These are phyloP conservation scores for Cryptococcus jaspeensis DNA, from an alignment of 1,284 basidiomycete genomes.

Conservation along the genomic window DNA sequence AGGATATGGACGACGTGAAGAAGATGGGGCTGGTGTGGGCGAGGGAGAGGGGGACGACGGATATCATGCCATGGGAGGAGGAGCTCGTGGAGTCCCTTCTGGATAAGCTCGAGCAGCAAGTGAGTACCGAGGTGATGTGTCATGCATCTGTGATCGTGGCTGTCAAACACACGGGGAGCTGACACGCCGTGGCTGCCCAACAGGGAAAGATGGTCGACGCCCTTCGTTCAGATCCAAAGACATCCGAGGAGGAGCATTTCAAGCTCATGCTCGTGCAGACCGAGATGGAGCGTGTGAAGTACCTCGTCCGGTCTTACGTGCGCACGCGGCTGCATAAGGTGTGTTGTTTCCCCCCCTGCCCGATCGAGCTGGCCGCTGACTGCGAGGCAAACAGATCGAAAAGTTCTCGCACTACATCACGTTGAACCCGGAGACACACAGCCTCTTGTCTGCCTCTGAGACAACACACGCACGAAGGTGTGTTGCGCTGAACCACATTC, in stretches of 20 bases:
- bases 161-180: background rate
- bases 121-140: too few species aligned
- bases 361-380: background rate
- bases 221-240: constrained; percentile 70
- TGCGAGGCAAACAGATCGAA: constrained; percentile 64
- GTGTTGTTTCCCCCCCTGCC: constrained; percentile 19
- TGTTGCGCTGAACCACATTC: constrained; percentile 21
- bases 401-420: constrained; percentile 76
- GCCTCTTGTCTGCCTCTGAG: constrained; percentile 72
- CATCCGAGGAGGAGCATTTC: constrained; percentile 86
- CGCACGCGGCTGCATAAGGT: constrained; percentile 84
- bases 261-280: constrained; percentile 86
- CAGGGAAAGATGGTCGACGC: constrained; percentile 51
- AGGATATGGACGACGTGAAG: constrained; percentile 40
- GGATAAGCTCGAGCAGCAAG: constrained; percentile 83
- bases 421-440: constrained; percentile 65
- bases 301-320: constrained; percentile 79
- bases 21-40: constrained; percentile 72
- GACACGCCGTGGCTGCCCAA: background rate
- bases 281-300: constrained; percentile 88
- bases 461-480: constrained; percentile 72
- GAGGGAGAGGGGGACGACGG: constrained; percentile 79
- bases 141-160: too few species aligned
- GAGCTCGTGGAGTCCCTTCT: constrained; percentile 68
- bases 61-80: constrained; percentile 73